These are phyloP conservation scores for Wilcoxina mikolae DNA, from an alignment of 495 filamentous ascomycete genomes.

Conservation along the genomic window DNA sequence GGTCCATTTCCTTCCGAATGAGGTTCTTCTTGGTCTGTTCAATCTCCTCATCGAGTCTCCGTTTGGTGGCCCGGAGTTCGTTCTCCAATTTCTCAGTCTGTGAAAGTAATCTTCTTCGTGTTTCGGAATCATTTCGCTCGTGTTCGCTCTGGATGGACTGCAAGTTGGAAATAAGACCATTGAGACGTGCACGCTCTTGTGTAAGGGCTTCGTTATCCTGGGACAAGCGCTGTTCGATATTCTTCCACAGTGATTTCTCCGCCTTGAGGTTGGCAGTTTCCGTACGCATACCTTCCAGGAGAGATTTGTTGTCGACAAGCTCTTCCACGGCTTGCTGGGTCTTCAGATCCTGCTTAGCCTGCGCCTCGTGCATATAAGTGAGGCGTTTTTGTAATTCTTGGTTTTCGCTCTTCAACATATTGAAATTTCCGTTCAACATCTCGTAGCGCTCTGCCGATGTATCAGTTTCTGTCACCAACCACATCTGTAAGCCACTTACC, in stretches of 20 bases:
- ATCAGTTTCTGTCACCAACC: neutral
- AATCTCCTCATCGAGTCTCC: conserved; percentile 66
- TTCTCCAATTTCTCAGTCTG: conserved; percentile 62
- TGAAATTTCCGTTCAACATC: conserved; percentile 78
- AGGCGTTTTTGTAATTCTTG: conserved; percentile 66
- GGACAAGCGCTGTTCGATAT: conserved; percentile 68
- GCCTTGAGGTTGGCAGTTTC: conserved; percentile 87
- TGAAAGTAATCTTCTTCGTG: conserved; percentile 56
- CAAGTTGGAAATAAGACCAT: conserved; percentile 59
- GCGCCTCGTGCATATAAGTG: conserved; percentile 57
- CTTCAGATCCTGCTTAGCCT: conserved; percentile 74
- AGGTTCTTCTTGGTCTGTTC: conserved; percentile 67
- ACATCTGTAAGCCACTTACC: conserved; percentile 9
- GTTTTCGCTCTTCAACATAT: conserved; percentile 69
- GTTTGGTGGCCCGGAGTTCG: conserved; percentile 63
- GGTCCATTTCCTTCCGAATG: conserved; percentile 73
- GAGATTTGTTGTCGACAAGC: conserved; percentile 64
- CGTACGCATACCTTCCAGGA: conserved; percentile 72
- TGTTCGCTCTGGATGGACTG: conserved; percentile 82
- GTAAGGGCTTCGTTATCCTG: conserved; percentile 74
- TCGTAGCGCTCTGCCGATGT: conserved; percentile 53
- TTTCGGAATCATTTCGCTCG: conserved; percentile 70
- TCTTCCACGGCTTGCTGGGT: conserved; percentile 90
- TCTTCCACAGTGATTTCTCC: conserved; percentile 81
- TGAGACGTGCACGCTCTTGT: conserved; percentile 68